Conservation (phyloP, 257 asterid species). For the Solanum sejunctum region DNA sequence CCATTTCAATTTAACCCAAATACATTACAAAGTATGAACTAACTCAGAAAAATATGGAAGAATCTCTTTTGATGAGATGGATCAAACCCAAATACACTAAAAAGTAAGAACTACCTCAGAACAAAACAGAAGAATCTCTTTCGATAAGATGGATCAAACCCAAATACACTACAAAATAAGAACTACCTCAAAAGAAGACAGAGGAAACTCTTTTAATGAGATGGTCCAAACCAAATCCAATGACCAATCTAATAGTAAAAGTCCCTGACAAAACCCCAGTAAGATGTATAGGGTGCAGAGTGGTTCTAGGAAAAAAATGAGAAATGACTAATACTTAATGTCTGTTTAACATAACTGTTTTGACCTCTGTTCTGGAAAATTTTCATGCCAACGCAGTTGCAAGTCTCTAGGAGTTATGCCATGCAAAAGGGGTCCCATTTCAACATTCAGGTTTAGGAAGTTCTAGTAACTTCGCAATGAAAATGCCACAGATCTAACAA, state of each 20-base stretch:
- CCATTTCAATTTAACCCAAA: background rate
- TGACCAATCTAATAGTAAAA: background rate
- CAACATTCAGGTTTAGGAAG: background rate
- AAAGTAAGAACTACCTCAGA: background rate
- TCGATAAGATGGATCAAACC: background rate
- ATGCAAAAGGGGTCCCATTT: background rate
- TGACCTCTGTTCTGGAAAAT: background rate
- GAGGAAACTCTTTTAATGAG: background rate
- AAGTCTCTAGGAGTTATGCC: background rate
- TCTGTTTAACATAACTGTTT: background rate
- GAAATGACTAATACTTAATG: background rate
- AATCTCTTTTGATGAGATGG: background rate
- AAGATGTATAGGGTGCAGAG: background rate
- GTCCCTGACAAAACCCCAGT: background rate
- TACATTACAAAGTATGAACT: background rate
- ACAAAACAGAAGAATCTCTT: background rate
- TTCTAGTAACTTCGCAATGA: background rate
- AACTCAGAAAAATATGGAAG: background rate
- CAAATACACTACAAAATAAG: background rate
- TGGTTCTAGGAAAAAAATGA: background rate
- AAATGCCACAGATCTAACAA: background rate
- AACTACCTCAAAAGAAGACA: background rate
- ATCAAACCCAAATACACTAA: background rate
- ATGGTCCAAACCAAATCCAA: background rate
- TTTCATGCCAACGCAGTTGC: background rate